These are phyloP conservation scores for Aspergillus tubingensis DNA, from an alignment of 2,329 filamentous ascomycete species.

Conservation along the genomic window DNA sequence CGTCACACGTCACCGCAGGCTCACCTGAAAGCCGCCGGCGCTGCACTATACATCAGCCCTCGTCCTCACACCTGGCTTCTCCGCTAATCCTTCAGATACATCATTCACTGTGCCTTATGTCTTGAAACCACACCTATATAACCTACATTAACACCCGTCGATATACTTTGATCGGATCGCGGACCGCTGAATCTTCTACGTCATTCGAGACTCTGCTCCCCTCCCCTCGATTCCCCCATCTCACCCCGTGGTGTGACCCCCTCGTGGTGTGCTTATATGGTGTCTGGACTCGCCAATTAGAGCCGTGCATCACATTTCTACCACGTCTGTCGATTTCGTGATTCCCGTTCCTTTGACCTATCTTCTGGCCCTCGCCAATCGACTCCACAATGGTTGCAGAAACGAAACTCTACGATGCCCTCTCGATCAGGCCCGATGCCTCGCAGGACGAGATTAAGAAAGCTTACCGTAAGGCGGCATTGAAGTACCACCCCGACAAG, in stretches of 20 bases:
- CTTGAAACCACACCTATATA: neutral
- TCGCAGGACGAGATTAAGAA: constrained; percentile 97
- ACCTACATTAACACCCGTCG: neutral
- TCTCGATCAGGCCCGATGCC: constrained; percentile 76
- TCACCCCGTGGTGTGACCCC: constrained; percentile 5
- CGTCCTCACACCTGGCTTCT: neutral
- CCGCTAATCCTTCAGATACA: neutral
- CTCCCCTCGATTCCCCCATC: constrained; percentile 6
- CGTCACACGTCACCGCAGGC: constrained; percentile 37
- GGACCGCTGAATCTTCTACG: constrained; percentile 34
- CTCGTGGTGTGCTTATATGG: constrained; percentile 15
- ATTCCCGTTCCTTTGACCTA: neutral
- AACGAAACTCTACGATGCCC: constrained; percentile 89
- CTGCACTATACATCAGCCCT: neutral
- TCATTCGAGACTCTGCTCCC: constrained; percentile 33
- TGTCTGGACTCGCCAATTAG: constrained; percentile 15
- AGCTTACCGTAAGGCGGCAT: constrained; percentile 75
- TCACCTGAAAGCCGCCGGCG: constrained; percentile 19
- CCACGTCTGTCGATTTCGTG: neutral
- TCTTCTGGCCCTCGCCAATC: neutral
- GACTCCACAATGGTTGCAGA: constrained; percentile 77
- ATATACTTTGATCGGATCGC: constrained; percentile 6
- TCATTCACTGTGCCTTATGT: neutral
- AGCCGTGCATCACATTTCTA: neutral
- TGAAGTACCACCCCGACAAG: constrained; percentile 97